A percentile compares a stretch with the other conserved stretches of the same genome.
Conservation (phyloP, 495 filamentous ascomycete genomes). For the Corynascus novoguineensis region DNA sequence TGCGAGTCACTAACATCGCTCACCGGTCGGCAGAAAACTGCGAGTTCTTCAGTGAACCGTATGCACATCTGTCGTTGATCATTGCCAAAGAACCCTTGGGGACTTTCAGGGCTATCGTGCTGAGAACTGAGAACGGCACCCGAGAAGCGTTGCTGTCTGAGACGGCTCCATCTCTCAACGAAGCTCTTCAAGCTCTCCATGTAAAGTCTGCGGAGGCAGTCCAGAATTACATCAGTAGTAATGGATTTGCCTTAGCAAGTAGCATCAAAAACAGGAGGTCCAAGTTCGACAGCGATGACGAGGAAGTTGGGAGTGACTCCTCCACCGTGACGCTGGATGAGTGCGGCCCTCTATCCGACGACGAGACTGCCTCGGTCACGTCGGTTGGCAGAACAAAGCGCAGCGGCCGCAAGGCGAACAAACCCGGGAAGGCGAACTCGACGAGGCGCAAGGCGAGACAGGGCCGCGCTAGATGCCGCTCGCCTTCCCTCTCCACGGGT, state of each 20-base stretch:
- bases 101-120: slow-evolving; percentile 31
- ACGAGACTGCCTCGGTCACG: slow-evolving; percentile 24
- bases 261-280: slow-evolving; percentile 13
- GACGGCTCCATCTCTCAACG: slow-evolving; percentile 14
- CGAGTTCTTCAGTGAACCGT: slow-evolving; percentile 29
- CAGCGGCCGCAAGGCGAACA: slow-evolving; percentile 3
- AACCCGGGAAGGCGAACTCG: background rate
- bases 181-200: slow-evolving; percentile 30
- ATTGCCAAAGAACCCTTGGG: slow-evolving; percentile 30
- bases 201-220: slow-evolving; percentile 34
- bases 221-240: slow-evolving; percentile 33
- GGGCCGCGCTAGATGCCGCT: slow-evolving; percentile 19
- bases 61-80: slow-evolving; percentile 30
- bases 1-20: slow-evolving; percentile 4
- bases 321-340: slow-evolving; percentile 29
- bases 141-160: slow-evolving; percentile 32
- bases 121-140: slow-evolving; percentile 24
- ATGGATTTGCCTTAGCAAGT: slow-evolving; percentile 30
- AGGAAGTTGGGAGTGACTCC: slow-evolving; percentile 22
- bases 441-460: slow-evolving; percentile 11
- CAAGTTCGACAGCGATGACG: slow-evolving; percentile 12
- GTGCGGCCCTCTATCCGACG: slow-evolving; percentile 31
- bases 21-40: slow-evolving; percentile 33
- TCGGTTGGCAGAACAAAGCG: slow-evolving; percentile 9
- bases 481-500: slow-evolving; percentile 15